Base-by-base conservation (phyloP, 2,329 filamentous ascomycete genomes). In the Ceratocystis eucalypticola region DNA sequence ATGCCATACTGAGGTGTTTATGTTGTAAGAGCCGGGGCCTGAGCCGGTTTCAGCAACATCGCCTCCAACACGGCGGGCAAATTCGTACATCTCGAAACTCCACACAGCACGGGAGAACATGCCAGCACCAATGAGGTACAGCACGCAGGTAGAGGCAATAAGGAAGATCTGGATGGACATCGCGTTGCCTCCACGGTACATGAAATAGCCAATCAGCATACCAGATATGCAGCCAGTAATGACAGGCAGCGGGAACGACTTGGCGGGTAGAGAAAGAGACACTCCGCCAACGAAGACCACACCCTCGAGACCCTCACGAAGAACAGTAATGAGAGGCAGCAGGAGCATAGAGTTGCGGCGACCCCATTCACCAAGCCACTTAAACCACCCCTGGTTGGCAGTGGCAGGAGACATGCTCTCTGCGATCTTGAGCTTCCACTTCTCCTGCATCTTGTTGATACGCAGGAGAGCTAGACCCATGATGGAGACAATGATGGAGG, bases 241-340 rank as follows among this genome's bases (percentile, higher is more conserved):
- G 3, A 89, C 85, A 0, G 89, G 82, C 1, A 92, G 75, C 0
- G 88, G 88, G 66, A 92, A 87, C 1, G 88, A 79, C 1, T 81
- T 81, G 0, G 87, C 87, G 0, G 88, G 87, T 4, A 85, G 76
- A 1, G 84, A 82, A 33, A 92, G 80, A 3, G 85, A 84, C 3
- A 92, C 88, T 37, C 89, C 89, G 45, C 87, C 87, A 61, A 92
- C 84, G 75, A 91, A 92, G n/a, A 92, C 80, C 15, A 92, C 84
- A 0, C 86, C 88, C 72, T 92, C 89, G 15, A 92, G 80, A 3
- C 88, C 89, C 73, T 92, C 89, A 25, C 89, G 79, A 20, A 92
- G 76, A 5, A 90, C 86, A 0, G 89, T 93, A 72, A 93, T 81
- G 74, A 92, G 90, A 0, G 89, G 89, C 53, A 93, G 78, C 53